Evolutionary conservation across 176 grass and related monocot species (phyloP).

Genomic region (Cenchrus fungigraminus): DNA sequence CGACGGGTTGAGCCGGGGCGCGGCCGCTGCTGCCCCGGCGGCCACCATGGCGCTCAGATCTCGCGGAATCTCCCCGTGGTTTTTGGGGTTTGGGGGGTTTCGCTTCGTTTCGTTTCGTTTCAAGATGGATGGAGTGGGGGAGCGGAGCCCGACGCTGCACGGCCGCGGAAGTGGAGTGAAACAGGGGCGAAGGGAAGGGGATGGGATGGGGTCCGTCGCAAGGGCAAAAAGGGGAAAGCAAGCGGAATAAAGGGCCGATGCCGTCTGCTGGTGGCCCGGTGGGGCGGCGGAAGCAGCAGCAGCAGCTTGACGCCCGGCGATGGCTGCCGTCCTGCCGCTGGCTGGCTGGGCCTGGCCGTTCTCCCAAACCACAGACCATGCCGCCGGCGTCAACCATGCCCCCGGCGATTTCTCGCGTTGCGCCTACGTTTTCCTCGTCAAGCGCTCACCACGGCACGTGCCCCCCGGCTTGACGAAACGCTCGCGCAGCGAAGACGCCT

Average conservation of each 20-base stretch:
- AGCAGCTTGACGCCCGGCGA: conserved; percentile 2
- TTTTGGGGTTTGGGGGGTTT: conserved; percentile 27
- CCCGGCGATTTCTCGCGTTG: background rate
- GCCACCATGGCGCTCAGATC: conserved; percentile 75
- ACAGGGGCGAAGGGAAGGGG: background rate
- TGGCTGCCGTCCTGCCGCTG: background rate
- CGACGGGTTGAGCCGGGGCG: conserved; percentile 50
- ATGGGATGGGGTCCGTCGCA: conserved; percentile 11
- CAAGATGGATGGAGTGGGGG: conserved; percentile 17
- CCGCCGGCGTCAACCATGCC: background rate
- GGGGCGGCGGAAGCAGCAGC: background rate
- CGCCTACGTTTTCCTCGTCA: conserved; percentile 5
- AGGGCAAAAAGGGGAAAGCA: conserved; percentile 55
- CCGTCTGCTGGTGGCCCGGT: conserved; percentile 19
- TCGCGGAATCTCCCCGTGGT: conserved; percentile 42
- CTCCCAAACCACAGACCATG: background rate
- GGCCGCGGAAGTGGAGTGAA: conserved; percentile 41
- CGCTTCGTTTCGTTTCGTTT: conserved; percentile 22
- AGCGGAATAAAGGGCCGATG: conserved; percentile 38
- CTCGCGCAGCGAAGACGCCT: background rate
- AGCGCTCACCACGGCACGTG: background rate
- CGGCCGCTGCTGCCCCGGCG: conserved; percentile 57
- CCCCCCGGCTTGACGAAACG: background rate
- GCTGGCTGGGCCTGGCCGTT: background rate
- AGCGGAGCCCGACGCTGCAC: conserved; percentile 1